Conservation (phyloP, 768 basidiomycete species). For the Pisolithus marmoratus region DNA sequence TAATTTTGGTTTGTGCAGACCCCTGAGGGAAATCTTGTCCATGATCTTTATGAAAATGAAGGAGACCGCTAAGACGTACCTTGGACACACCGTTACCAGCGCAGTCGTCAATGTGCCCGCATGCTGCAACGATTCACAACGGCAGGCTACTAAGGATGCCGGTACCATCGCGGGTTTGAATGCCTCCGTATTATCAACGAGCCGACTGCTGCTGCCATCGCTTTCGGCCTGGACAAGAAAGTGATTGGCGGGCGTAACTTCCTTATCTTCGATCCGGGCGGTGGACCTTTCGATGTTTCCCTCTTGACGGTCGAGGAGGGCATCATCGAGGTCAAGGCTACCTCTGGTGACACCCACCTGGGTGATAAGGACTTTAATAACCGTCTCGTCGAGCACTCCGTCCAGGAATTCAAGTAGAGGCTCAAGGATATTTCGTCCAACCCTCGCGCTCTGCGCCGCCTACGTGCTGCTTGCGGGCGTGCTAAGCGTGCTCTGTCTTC, state of each 20-base stretch:
- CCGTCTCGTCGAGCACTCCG: no score
- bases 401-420: no score
- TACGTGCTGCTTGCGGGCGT: no score
- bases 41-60: neutral
- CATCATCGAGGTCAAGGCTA: no score
- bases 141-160: conserved; percentile 43
- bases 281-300: conserved; percentile 50
- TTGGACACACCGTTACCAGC: conserved; percentile 50
- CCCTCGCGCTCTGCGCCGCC: no score
- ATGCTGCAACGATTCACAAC: conserved; percentile 49
- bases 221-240: conserved; percentile 43
- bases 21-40: conserved; percentile 43
- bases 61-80: conserved; percentile 57
- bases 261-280: conserved; percentile 32
- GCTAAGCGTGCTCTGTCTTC: no score
- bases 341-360: no score
- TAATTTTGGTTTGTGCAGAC: conserved; percentile 59
- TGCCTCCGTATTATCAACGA: conserved; percentile 44
- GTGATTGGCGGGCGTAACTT: conserved; percentile 53
- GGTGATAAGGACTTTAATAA: no score
- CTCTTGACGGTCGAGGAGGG: no score
- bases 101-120: conserved; percentile 90
- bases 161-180: conserved; percentile 42
- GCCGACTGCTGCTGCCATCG: conserved; percentile 44
- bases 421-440: no score